A percentile compares a stretch with the other conserved stretches of the same genome.
phyloP scores from a whole-genome alignment of 768 basidiomycete genomes.

The Lepiota brunneoincarnata region DNA sequence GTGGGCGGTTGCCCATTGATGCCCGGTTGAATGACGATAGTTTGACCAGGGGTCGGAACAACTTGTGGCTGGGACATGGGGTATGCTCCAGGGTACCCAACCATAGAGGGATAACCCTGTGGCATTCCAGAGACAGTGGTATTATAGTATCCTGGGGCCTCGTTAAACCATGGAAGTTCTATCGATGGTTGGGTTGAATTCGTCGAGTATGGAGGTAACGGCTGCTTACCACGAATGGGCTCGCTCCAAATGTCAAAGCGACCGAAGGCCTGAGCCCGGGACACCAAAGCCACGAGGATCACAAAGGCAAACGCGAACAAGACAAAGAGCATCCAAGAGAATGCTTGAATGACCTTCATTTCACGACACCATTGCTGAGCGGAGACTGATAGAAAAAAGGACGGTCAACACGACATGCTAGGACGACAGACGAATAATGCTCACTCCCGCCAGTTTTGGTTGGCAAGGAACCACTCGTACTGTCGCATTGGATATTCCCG shows the following conservation, averaged over 20 bases:
- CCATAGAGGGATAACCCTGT: slow-evolving; percentile 27
- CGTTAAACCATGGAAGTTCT: slow-evolving; percentile 78
- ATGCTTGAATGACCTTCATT: slow-evolving; percentile 76
- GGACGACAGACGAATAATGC: slow-evolving; percentile 17
- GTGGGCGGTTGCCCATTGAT: slow-evolving; percentile 55
- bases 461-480: slow-evolving; percentile 36
- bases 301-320: slow-evolving; percentile 44
- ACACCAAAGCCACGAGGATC: slow-evolving; percentile 56
- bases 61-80: slow-evolving; percentile 18
- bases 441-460: slow-evolving; percentile 58
- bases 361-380: slow-evolving; percentile 64
- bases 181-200: neutral
- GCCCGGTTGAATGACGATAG: slow-evolving; percentile 68
- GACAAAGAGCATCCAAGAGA: slow-evolving; percentile 74
- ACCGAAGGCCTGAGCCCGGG: slow-evolving; percentile 52
- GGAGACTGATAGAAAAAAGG: slow-evolving; percentile 40
- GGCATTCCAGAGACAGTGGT: slow-evolving; percentile 27
- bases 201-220: neutral
- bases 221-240: slow-evolving; percentile 46
- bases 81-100: slow-evolving; percentile 26
- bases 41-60: slow-evolving; percentile 46
- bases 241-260: slow-evolving; percentile 54
- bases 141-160: slow-evolving; percentile 63
- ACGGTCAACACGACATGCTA: slow-evolving; percentile 6
- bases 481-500: slow-evolving; percentile 59